A percentile compares a stretch with the other conserved stretches of the same genome.
phyloP scores from a whole-genome alignment of 2,329 filamentous ascomycete species.

The Helotiales sp. region DNA sequence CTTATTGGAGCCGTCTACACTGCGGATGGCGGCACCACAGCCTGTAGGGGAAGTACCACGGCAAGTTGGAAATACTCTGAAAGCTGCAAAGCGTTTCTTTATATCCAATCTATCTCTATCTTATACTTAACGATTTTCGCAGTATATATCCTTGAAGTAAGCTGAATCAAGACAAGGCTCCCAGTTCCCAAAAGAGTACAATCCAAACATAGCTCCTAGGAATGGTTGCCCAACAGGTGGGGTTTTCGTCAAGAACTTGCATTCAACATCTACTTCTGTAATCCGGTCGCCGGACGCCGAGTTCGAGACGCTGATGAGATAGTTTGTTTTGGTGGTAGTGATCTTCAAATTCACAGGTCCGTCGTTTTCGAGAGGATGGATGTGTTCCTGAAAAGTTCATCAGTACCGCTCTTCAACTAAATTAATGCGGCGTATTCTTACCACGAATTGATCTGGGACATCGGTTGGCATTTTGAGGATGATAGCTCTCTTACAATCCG shows the following conservation, averaged over 20 bases:
- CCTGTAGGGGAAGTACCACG: too few species aligned
- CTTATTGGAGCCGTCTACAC: too few species aligned
- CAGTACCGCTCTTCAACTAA: not conserved
- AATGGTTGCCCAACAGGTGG: conserved; percentile 29
- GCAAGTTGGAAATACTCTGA: too few species aligned
- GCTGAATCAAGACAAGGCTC: conserved; percentile 29
- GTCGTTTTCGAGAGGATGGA: not conserved
- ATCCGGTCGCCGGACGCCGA: not conserved
- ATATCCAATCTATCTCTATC: not conserved
- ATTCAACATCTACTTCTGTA: conserved; percentile 6
- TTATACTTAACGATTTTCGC: not conserved
- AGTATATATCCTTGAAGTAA: conserved; percentile 19
- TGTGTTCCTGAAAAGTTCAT: not conserved
- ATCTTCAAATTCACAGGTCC: not conserved
- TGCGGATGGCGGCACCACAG: too few species aligned
- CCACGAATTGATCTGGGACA: not conserved
- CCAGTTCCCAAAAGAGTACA: conserved; percentile 31
- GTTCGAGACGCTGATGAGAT: not conserved
- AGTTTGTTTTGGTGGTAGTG: not conserved
- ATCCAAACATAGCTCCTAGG: conserved; percentile 30
- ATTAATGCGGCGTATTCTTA: not conserved
- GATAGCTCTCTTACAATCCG: not conserved
- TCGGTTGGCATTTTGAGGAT: not conserved
- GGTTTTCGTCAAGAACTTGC: conserved; percentile 21
- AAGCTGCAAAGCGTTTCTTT: too few species aligned